Evolutionary conservation across 1,139 yeast species (phyloP).

Genomic region (Nakaseomyces nivariensis): DNA sequence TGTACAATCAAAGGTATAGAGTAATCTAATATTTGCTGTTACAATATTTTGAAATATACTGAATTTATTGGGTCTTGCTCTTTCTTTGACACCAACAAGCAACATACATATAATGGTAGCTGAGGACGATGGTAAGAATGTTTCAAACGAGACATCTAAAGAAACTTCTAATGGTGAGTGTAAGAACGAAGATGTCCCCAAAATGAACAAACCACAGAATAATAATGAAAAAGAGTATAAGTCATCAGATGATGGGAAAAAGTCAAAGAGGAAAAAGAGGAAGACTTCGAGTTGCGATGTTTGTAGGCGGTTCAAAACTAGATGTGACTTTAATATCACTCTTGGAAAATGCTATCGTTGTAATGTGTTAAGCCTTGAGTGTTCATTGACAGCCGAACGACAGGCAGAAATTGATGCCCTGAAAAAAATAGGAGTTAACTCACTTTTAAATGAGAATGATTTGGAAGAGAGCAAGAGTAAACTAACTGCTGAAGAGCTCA

Average conservation of each 20-base stretch:
- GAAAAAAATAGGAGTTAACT: conserved; percentile 3
- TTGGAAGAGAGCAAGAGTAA: not conserved
- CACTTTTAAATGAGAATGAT: not conserved
- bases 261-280: conserved; percentile 33
- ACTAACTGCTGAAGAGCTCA: not conserved
- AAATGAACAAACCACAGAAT: not conserved
- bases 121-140: not conserved
- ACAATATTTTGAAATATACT: no score
- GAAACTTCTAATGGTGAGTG: not conserved
- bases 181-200: not conserved
- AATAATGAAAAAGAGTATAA: not conserved
- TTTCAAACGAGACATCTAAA: not conserved
- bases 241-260: conserved; percentile 3
- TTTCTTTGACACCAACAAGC: no score
- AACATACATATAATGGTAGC: no score
- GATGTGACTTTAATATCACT: conserved; percentile 39
- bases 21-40: no score
- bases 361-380: conserved; percentile 34
- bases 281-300: conserved; percentile 39
- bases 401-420: conserved; percentile 19
- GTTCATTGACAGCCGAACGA: conserved; percentile 36
- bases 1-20: no score
- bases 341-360: conserved; percentile 42
- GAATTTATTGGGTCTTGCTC: no score
- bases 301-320: conserved; percentile 45